phyloP scores from a whole-genome alignment of 306 rosid species.

The Mimosa bimucronata region DNA sequence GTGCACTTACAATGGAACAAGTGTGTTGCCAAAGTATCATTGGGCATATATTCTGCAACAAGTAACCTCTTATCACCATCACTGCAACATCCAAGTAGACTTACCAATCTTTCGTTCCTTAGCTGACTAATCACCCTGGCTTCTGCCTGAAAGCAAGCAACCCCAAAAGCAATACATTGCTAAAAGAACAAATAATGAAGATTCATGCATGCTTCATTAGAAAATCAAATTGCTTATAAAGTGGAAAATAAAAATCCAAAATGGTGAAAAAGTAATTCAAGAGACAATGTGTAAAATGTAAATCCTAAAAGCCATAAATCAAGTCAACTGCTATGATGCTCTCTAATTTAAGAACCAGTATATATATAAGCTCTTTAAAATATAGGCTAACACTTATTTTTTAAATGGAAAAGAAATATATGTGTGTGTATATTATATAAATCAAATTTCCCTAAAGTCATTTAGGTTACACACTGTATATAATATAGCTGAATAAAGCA shows the following conservation, averaged over 20 bases:
- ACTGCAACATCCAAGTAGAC: slow-evolving; percentile 89
- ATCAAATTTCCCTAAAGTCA: not conserved
- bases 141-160: slow-evolving; percentile 64
- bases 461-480: not conserved
- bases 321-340: not conserved
- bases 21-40: slow-evolving; percentile 93
- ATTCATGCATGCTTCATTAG: slow-evolving; percentile 6
- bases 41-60: slow-evolving; percentile 88
- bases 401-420: not conserved
- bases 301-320: slow-evolving; percentile 23
- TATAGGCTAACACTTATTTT: not conserved
- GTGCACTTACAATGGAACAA: slow-evolving; percentile 87
- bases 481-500: not conserved
- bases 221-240: slow-evolving; percentile 24
- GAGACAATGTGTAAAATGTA: slow-evolving; percentile 3
- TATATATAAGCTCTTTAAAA: too few relatives aligned
- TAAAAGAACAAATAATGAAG: slow-evolving; percentile 32
- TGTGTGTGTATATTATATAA: too few relatives aligned
- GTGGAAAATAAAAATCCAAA: not conserved
- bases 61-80: slow-evolving; percentile 94
- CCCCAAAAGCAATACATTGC: slow-evolving; percentile 13
- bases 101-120: slow-evolving; percentile 76
- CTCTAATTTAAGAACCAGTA: not conserved
- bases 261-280: not conserved
- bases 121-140: slow-evolving; percentile 88